These are phyloP conservation scores for Triticum timopheevii DNA, from an alignment of 176 grass and related monocot genomes.

Conservation along the genomic window DNA sequence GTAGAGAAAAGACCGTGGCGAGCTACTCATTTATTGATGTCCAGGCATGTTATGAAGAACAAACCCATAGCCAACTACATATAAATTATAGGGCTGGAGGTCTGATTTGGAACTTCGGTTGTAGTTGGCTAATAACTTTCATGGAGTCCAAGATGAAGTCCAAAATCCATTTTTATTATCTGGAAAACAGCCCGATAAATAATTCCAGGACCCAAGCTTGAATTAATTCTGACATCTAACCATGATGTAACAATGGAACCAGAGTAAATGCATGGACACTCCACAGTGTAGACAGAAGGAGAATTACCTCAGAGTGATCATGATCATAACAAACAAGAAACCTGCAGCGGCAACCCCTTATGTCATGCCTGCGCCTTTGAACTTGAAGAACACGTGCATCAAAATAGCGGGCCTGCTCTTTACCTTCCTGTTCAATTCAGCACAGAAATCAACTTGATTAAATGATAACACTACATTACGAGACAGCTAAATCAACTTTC, in stretches of 20 bases:
- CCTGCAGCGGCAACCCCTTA: constrained; percentile 76
- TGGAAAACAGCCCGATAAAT: not conserved
- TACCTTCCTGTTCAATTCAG: constrained; percentile 66
- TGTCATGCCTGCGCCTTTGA: constrained; percentile 83
- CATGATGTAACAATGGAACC: not conserved
- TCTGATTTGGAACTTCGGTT: not conserved
- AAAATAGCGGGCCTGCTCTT: constrained; percentile 84
- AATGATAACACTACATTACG: not conserved
- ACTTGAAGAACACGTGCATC: constrained; percentile 75
- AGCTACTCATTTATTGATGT: not conserved
- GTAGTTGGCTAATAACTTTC: not conserved
- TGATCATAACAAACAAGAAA: constrained; percentile 83
- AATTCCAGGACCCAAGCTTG: not conserved
- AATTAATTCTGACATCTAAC: not conserved
- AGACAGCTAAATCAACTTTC: not conserved
- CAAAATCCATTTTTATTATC: not conserved
- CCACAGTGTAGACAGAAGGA: not conserved
- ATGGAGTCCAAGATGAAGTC: not conserved
- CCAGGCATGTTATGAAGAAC: not conserved
- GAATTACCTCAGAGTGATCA: constrained; percentile 73
- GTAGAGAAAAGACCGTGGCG: not conserved
- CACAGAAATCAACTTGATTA: no score
- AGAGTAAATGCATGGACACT: not conserved
- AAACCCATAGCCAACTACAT: no score
- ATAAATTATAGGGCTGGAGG: not conserved